phyloP scores from a whole-genome alignment of 2,329 filamentous ascomycete genomes.

The Xenoacremonium recifei region DNA sequence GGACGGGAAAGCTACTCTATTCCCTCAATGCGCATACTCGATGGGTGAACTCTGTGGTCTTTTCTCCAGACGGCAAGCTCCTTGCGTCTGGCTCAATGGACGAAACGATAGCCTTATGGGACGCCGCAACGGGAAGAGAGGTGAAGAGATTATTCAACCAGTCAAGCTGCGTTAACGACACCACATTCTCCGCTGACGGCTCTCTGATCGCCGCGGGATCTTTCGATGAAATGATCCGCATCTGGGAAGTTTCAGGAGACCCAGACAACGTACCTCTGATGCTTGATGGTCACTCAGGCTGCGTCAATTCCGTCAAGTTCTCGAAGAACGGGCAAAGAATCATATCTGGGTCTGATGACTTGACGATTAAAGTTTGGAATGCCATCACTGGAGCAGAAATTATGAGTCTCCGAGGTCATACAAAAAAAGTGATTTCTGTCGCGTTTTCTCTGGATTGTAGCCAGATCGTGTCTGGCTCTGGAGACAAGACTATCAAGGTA shows the following conservation, averaged over 20 bases:
- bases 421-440: neutral
- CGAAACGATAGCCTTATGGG: neutral
- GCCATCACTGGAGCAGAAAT: neutral
- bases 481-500: too few species aligned
- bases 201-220: neutral
- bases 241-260: too few species aligned
- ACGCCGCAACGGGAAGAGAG: too few species aligned
- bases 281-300: too few species aligned
- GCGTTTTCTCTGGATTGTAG: neutral
- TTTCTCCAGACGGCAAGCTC: conserved; percentile 1
- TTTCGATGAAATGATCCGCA: neutral
- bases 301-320: conserved; percentile 2
- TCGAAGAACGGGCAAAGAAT: conserved; percentile 1
- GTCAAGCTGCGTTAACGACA: too few species aligned
- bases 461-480: neutral
- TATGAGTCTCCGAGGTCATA: neutral
- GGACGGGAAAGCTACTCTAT: neutral
- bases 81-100: neutral
- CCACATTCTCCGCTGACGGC: conserved; percentile 1
- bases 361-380: conserved; percentile 1
- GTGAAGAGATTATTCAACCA: too few species aligned
- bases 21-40: neutral
- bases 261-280: too few species aligned
- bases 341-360: conserved; percentile 1
- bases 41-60: neutral